These are phyloP conservation scores for Terfezia boudieri DNA, from an alignment of 495 filamentous ascomycete genomes.

Conservation along the genomic window DNA sequence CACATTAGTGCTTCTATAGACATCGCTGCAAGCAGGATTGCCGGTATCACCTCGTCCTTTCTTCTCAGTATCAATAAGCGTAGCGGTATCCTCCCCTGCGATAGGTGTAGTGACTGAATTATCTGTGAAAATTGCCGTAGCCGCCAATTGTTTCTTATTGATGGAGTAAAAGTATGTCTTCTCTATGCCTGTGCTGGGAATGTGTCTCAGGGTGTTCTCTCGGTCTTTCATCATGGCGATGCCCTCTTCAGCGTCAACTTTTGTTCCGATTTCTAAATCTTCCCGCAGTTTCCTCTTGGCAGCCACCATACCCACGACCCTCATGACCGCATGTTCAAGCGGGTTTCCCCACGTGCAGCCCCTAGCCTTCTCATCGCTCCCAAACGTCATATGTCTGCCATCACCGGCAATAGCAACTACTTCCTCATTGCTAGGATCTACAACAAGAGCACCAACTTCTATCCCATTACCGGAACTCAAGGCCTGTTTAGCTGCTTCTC, in stretches of 20 bases:
- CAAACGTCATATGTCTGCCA: constrained; percentile 8
- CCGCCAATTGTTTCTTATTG: background rate
- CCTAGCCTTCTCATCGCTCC: background rate
- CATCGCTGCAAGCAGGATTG: no score
- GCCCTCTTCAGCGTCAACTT: background rate
- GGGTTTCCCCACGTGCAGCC: constrained; percentile 11
- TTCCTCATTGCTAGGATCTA: constrained; percentile 32
- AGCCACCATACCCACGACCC: constrained; percentile 73
- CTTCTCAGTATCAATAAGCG: background rate
- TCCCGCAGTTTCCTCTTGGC: constrained; percentile 25
- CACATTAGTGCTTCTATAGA: no score
- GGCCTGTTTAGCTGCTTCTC: constrained; percentile 35
- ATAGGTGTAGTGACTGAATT: constrained; percentile 3
- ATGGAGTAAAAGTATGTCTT: background rate
- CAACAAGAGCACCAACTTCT: constrained; percentile 57
- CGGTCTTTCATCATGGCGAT: background rate
- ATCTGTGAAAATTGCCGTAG: background rate
- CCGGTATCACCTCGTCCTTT: background rate
- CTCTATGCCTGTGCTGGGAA: constrained; percentile 1
- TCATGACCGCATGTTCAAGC: constrained; percentile 46
- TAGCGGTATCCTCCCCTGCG: background rate
- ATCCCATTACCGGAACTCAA: constrained; percentile 37
- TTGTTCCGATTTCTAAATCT: background rate
- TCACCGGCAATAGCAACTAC: constrained; percentile 14
- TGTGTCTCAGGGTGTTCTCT: background rate